Evolutionary conservation across 2,329 filamentous ascomycete genomes (phyloP).

Genomic region (Pseudogymnoascus sp.): DNA sequence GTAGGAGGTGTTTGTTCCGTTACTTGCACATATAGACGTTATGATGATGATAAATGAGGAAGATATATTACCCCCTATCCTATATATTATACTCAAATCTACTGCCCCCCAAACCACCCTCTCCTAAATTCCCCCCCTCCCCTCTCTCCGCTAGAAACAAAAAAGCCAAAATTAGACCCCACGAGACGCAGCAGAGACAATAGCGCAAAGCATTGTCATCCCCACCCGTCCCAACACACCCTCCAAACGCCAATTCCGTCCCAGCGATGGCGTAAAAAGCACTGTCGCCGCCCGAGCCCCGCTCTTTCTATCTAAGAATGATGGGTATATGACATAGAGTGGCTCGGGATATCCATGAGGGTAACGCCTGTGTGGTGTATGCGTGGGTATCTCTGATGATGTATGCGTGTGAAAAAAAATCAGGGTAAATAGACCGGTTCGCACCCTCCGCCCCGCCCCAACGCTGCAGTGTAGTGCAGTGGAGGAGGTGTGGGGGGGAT

Average conservation of each 20-base stretch:
- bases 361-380: conserved; percentile 35
- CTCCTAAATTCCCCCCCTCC: background rate
- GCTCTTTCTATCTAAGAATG: conserved; percentile 7
- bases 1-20: background rate
- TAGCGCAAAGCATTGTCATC: conserved; percentile 50
- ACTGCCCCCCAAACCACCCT: background rate
- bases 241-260: conserved; percentile 41
- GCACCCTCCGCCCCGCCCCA: background rate
- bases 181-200: conserved; percentile 26
- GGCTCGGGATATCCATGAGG: conserved; percentile 42
- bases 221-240: conserved; percentile 23
- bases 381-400: conserved; percentile 42
- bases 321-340: conserved; percentile 14
- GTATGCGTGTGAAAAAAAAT: conserved; percentile 4
- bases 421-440: background rate
- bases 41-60: background rate
- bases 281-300: conserved; percentile 36
- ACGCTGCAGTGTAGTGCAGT: background rate
- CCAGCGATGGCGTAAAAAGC: conserved; percentile 41
- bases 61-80: background rate
- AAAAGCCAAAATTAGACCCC: background rate
- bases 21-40: background rate
- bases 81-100: background rate
- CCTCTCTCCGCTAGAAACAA: background rate
- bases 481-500: too few relatives aligned